A percentile compares a stretch with the other conserved stretches of the same genome.
Conservation (phyloP, 306 rosid species). For the Morella rubra region DNA sequence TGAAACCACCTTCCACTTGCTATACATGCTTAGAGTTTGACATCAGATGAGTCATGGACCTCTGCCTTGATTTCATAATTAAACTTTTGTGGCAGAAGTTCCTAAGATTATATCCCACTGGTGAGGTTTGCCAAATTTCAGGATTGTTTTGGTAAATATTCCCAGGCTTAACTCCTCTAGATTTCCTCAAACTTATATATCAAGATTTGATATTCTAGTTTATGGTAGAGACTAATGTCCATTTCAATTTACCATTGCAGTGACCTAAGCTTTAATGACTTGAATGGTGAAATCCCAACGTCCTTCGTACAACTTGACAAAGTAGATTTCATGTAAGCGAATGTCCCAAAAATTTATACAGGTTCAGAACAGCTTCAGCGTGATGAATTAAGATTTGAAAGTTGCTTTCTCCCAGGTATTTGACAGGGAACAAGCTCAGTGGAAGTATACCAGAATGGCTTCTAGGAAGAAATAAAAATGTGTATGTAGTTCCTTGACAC, state of each 20-base stretch:
- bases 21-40: neutral
- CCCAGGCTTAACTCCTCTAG: neutral
- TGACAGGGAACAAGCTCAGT: constrained; percentile 67
- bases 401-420: constrained; percentile 49
- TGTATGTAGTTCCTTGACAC: constrained; percentile 45
- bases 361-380: constrained; percentile 12
- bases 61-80: neutral
- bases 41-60: neutral
- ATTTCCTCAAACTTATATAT: neutral
- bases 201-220: neutral
- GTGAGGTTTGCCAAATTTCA: neutral
- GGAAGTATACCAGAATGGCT: constrained; percentile 76
- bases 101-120: neutral
- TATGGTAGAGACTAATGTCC: constrained; percentile 13
- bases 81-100: neutral
- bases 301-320: constrained; percentile 50
- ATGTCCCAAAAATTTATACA: neutral
- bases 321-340: constrained; percentile 68
- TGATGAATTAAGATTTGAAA: constrained; percentile 4
- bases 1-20: neutral
- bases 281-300: constrained; percentile 71
- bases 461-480: constrained; percentile 44
- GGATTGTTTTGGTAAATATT: neutral
- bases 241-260: constrained; percentile 39
- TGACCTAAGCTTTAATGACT: constrained; percentile 78